These are phyloP conservation scores for Lactarius psammicola DNA, from an alignment of 768 basidiomycete genomes.

Conservation along the genomic window DNA sequence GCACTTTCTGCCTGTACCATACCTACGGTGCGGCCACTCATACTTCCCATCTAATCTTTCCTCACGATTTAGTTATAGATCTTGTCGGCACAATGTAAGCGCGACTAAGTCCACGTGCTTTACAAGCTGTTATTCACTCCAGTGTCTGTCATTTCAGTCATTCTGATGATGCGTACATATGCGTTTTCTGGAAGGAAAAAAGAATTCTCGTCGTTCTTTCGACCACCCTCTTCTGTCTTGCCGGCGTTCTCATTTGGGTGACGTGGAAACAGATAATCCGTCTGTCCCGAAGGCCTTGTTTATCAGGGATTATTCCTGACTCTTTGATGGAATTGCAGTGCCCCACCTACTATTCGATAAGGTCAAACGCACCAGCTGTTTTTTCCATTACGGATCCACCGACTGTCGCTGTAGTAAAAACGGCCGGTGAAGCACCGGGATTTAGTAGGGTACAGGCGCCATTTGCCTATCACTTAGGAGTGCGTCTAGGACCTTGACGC, in stretches of 20 bases:
- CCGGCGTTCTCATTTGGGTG: conserved; percentile 13
- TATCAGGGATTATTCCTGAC: not conserved
- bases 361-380: conserved; percentile 6
- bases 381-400: conserved; percentile 18
- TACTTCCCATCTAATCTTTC: too few relatives aligned
- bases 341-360: not conserved
- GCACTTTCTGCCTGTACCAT: conserved; percentile 21
- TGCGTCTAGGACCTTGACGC: conserved; percentile 1
- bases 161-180: conserved; percentile 28
- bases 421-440: not conserved
- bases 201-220: conserved; percentile 12
- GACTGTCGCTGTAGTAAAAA: too few relatives aligned
- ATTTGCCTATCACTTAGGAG: too few relatives aligned
- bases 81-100: conserved; percentile 25
- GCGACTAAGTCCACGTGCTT: not conserved
- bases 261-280: not conserved
- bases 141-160: not conserved
- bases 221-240: conserved; percentile 1
- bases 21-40: conserved; percentile 15
- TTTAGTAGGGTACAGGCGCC: too few relatives aligned
- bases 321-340: conserved; percentile 6
- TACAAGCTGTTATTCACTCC: not conserved
- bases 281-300: not conserved
- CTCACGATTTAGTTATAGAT: too few relatives aligned
- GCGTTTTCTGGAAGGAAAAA: conserved; percentile 20